Evolutionary conservation across 441 rosid genomes (phyloP), one percentile per base, ranked within the genome.

Genomic region (Aleurites moluccanus): DNA sequence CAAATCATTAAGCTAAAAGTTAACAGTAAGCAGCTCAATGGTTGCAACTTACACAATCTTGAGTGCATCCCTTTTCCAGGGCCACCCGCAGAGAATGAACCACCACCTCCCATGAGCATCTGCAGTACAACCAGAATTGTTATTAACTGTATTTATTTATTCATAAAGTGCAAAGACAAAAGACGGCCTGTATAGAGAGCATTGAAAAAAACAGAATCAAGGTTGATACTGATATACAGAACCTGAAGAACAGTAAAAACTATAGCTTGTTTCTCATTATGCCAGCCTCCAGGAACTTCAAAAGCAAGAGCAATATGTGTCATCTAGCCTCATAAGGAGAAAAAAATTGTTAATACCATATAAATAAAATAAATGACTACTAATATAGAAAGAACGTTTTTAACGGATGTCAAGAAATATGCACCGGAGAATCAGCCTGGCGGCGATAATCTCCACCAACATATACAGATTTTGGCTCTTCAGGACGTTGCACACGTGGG

Each of bases 41-140:
- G 47, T 40, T 33, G 47, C 40, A 70, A 89, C 97, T 89, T 87
- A 96, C 99, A 93, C 30, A 93, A 88, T 80, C 94, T 87, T 11
- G 98, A 92, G 76, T 92, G 92, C 98, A 93, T 96, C 82, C 97
- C 97, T 82, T 93, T 96, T 68, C 98, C 99, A 6, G 98, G 99
- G 61, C 99, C 97, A 38, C 99, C 97, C 0, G 94, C 88, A 33
- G 98, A 96, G 83, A 96, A 96, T 60, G 99, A 96, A 77, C 99
- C 97, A 80, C 97, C 97, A 69, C 98, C 98, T 70, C 98, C 97
- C 93, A 93, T 80, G 67, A 93, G 95, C 93, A 92, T 89, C 99
- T 96, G 77, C 63, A 81, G 15, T 11, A 67, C 13, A 9, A 64
- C 42, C 44, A 60, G 13, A 63, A 63, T 10, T 56, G 3, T 55